These are phyloP conservation scores for Arachis hypogaea DNA, from an alignment of 306 rosid genomes.

Conservation along the genomic window DNA sequence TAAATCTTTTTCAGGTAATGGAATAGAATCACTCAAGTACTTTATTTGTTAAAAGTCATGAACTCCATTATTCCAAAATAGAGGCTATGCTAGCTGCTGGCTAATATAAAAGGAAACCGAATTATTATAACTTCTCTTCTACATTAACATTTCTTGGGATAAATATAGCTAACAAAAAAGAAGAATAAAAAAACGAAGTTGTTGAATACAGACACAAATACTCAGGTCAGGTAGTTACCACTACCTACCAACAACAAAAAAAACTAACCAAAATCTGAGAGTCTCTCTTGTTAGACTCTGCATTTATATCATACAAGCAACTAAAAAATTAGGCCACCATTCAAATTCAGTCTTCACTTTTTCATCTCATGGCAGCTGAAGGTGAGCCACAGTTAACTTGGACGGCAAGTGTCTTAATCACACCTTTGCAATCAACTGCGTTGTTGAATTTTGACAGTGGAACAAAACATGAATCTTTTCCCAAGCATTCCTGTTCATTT, in stretches of 20 bases:
- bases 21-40: background rate
- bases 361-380: background rate
- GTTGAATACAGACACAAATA: background rate
- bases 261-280: slow-evolving; percentile 32
- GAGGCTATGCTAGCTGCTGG: background rate
- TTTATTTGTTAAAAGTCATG: background rate
- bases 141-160: background rate
- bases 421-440: slow-evolving; percentile 49
- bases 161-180: slow-evolving; percentile 17
- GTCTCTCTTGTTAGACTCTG: background rate
- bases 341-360: too few relatives aligned
- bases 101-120: slow-evolving; percentile 21
- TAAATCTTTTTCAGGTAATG: too few relatives aligned
- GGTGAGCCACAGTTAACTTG: slow-evolving; percentile 56
- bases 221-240: background rate
- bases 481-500: slow-evolving; percentile 65
- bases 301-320: slow-evolving; percentile 12
- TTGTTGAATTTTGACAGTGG: slow-evolving; percentile 46
- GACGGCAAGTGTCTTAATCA: slow-evolving; percentile 56
- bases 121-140: background rate
- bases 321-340: background rate
- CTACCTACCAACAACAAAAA: too few relatives aligned
- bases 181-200: background rate
- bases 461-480: slow-evolving; percentile 52
- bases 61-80: background rate